Percentiles rank a stretch among this genome's conserved stretches.
Evolutionary conservation across 2,329 filamentous ascomycete genomes (phyloP).

Genomic region (Verticillium zaregamsianum): DNA sequence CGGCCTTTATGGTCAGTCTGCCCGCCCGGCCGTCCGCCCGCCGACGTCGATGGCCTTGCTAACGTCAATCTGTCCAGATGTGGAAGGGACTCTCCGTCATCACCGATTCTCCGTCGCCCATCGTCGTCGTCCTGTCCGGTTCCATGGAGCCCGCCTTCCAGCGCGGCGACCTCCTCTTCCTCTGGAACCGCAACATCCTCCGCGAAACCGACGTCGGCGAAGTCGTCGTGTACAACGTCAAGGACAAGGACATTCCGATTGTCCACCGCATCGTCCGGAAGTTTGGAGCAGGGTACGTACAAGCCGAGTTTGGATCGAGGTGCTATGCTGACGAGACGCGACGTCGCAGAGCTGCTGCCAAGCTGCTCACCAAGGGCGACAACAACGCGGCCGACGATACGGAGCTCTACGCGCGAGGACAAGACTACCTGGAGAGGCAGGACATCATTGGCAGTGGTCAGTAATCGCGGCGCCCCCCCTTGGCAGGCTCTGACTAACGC

Average conservation of each 20-base stretch:
- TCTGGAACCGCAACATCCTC: slow-evolving; percentile 69
- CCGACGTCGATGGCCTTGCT: background rate
- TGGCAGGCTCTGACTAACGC: background rate
- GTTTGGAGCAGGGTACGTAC: slow-evolving; percentile 51
- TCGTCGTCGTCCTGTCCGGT: slow-evolving; percentile 81
- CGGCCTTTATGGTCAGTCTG: slow-evolving; percentile 74
- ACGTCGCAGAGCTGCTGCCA: slow-evolving; percentile 43
- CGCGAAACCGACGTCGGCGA: slow-evolving; percentile 52
- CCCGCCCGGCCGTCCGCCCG: background rate
- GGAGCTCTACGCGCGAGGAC: slow-evolving; percentile 76
- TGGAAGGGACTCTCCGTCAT: slow-evolving; percentile 84
- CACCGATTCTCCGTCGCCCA: slow-evolving; percentile 71
- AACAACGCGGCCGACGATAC: slow-evolving; percentile 95
- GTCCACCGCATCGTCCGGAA: slow-evolving; percentile 87
- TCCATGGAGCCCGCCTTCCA: slow-evolving; percentile 83
- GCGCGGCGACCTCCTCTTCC: slow-evolving; percentile 68
- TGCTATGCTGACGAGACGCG: background rate
- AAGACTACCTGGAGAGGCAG: slow-evolving; percentile 80
- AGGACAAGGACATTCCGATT: slow-evolving; percentile 94
- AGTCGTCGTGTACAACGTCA: slow-evolving; percentile 71
- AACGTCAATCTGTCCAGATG: slow-evolving; percentile 42
- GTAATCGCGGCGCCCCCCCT: background rate
- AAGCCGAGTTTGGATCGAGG: slow-evolving; percentile 1
- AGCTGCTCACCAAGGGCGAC: slow-evolving; percentile 93
- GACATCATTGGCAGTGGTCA: slow-evolving; percentile 78